Evolutionary conservation across 179 eudicot genomes (phyloP).

Genomic region (Beta macrorhiza): DNA sequence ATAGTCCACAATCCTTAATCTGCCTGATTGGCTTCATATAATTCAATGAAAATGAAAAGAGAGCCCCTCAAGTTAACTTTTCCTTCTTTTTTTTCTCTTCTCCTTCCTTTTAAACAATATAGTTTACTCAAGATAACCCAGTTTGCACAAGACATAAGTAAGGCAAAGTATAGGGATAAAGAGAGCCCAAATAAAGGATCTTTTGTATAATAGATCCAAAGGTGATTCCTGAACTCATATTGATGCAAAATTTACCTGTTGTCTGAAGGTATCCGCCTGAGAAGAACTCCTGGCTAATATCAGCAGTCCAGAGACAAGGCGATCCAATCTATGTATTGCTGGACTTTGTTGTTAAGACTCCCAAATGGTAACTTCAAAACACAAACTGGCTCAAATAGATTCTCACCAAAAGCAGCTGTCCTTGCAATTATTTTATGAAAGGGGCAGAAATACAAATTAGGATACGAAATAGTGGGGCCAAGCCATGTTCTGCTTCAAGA

Average conservation of each 20-base stretch:
- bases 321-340: conserved; percentile 95
- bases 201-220: neutral
- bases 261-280: conserved; percentile 67
- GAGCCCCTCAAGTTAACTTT: neutral
- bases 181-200: too few relatives aligned
- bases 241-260: conserved; percentile 51
- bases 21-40: neutral
- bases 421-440: neutral
- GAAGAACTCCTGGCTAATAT: conserved; percentile 74
- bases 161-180: neutral
- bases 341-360: conserved; percentile 43
- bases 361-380: conserved; percentile 12
- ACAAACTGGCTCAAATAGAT: neutral
- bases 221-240: neutral
- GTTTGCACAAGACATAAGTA: neutral
- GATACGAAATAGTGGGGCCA: conserved; percentile 94
- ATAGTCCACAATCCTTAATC: neutral
- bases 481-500: conserved; percentile 83
- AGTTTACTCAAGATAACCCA: neutral
- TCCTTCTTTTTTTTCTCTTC: neutral
- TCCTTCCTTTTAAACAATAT: neutral
- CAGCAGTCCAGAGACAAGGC: conserved; percentile 92
- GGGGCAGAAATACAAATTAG: conserved; percentile 25
- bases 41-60: neutral
- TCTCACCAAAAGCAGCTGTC: neutral